Base-by-base conservation (phyloP, 495 filamentous ascomycete genomes). In the Beverwykella pulmonaria region DNA sequence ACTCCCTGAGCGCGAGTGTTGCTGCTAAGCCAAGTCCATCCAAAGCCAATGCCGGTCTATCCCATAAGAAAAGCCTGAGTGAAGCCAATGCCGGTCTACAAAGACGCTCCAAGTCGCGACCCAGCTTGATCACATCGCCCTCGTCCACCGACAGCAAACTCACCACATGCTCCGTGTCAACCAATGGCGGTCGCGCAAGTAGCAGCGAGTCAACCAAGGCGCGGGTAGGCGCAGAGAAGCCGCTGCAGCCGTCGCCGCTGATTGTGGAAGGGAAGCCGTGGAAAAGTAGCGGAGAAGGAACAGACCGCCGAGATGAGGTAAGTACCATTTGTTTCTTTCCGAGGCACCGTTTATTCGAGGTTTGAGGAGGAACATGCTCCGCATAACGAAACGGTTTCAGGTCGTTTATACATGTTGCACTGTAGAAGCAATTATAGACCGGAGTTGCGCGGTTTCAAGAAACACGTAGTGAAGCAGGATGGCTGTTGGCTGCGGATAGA, bases 141-240 rank as follows among this genome's bases (percentile, higher is more conserved):
- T 71, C 63, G 1, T 68, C 69, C 10, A 68, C 69, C 25, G 69
- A 71, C 22, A 68, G 69, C 26, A 71, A 71, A 59, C 60, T 71
- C 34, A 71, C 69, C 1, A 54, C 69, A 25, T 68, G 69, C 47
- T 71, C 69, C 17, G 61, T 58, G 8, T 71, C 69, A 30, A 71
- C 60, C 14, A 61, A 65, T 61, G 65, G 56, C n/a, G 69, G 60
- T 8, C 59, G 49, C 8, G 30, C 65, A 15, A 71, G 65, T 50
- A 62, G 56, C 44, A 57, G 27, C 41, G 65, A 68, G 17, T 71
- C 69, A 25, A 63, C 65, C 1, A 63, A 50, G 41, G 65, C 56
- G 25, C 39, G 56, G 0, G 59, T 67, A 22, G 65, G 69, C 29
- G 55, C 55, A 27, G 65, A 65, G 19, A 58, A 54, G 41, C 59